phyloP scores from a whole-genome alignment of 352 stramenopile genomes.

The Globisporangium echinulatum region DNA sequence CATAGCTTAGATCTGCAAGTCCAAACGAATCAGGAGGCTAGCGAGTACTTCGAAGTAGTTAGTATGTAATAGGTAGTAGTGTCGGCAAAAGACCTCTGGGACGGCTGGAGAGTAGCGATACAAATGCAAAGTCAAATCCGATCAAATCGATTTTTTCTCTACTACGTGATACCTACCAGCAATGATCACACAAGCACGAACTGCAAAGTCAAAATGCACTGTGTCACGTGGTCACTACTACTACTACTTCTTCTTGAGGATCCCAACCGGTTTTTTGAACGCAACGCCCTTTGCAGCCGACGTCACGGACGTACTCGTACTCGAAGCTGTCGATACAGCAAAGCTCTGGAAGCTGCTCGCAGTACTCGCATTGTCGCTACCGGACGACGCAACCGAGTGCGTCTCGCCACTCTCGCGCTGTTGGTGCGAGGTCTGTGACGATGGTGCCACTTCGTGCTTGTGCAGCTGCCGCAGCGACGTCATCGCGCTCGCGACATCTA shows the following conservation, averaged over 20 bases:
- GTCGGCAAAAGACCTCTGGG: too few relatives aligned
- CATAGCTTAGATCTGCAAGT: neutral
- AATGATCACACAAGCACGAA: neutral
- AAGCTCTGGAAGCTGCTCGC: conserved; percentile 17
- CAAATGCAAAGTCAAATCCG: too few relatives aligned
- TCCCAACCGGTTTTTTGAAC: conserved; percentile 54
- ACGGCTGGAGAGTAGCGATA: too few relatives aligned
- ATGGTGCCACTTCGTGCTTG: neutral
- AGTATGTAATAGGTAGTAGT: too few relatives aligned
- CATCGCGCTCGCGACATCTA: conserved; percentile 45
- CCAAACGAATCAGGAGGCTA: neutral
- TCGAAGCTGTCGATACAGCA: conserved; percentile 16
- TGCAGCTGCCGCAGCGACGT: conserved; percentile 35
- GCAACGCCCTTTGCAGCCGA: conserved; percentile 8
- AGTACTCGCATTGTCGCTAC: conserved; percentile 13
- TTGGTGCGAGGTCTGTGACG: conserved; percentile 4
- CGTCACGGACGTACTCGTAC: conserved; percentile 11
- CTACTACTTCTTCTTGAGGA: conserved; percentile 32
- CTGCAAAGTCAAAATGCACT: neutral
- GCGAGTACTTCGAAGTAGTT: too few relatives aligned
- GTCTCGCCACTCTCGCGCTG: conserved; percentile 6
- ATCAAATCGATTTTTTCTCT: too few relatives aligned
- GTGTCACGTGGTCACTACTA: too few relatives aligned
- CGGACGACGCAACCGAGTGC: conserved; percentile 17
- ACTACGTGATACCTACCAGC: neutral